Base-by-base conservation (phyloP, 1,284 basidiomycete genomes). In the Peniophora sp. region DNA sequence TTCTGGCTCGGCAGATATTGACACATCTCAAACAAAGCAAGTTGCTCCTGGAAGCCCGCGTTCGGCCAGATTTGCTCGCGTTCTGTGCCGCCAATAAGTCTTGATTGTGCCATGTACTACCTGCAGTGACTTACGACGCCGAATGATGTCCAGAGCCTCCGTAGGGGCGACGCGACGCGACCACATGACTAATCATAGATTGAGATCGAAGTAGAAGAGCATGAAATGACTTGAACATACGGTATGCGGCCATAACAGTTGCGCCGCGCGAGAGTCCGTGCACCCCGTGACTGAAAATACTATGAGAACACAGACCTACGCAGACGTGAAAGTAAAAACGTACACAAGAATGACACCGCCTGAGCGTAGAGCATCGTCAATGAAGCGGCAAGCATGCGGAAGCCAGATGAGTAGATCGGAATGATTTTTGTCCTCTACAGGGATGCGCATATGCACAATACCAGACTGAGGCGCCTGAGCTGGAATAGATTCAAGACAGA, bases 261-360 rank as follows among this genome's bases (percentile, higher is more conserved):
- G 92, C 86, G 59, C 85, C 86, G 55, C 92, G 78, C 53, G 87
- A 90, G 48, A 92, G 74, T 39, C 92, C 91, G 58, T 90, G 84
- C 24, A 85, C 77, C 61, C 89, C 91, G 64, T 94, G 90, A 32
- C 27, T 32, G 27, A 32, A 12, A 32, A 32, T 32, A 12, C 27
- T 12, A 12, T 6, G 5, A 32, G 5, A 6, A 32, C 6, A 32
- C 27, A 12, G 27, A 32, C 6, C 5, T 32, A 12, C 27, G 12
- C 27, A 32, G 27, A 32, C 27, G 27, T 6, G 12, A 32, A 12
- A 32, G 12, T 32, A 12, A 5, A 32, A 6, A 32, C 27, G 5
- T 12, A 32, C 14, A 95, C 90, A 45, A 95, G 76, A 53, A 92
- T 79, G 45, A 81, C 77, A 3, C 91, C 90, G 43, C 82, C 82